phyloP scores from a whole-genome alignment of 2,329 filamentous ascomycete genomes.

The Helicocarpus griseus region DNA sequence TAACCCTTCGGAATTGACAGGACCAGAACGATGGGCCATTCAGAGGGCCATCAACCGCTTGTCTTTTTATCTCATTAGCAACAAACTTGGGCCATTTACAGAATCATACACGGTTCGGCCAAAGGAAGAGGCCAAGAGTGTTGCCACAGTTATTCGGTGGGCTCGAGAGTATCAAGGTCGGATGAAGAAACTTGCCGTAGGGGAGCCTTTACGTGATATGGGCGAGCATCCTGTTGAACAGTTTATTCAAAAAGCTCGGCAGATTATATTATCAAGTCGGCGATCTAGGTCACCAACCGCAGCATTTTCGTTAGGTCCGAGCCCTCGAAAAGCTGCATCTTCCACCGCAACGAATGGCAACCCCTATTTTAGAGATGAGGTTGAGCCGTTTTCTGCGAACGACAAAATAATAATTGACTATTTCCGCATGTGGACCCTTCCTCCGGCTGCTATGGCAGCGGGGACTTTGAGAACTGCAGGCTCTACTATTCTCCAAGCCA shows the following conservation, averaged over 20 bases:
- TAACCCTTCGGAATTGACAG: constrained; percentile 20
- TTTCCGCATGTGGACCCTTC: constrained; percentile 42
- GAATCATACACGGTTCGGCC: constrained; percentile 42
- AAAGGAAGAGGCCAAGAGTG: constrained; percentile 37
- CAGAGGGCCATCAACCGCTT: constrained; percentile 24
- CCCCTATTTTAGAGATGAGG: constrained; percentile 23
- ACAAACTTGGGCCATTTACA: constrained; percentile 25
- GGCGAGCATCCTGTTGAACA: constrained; percentile 29
- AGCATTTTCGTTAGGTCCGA: constrained; percentile 34
- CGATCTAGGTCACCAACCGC: constrained; percentile 33
- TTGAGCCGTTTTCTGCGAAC: constrained; percentile 35
- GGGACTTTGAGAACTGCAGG: constrained; percentile 40
- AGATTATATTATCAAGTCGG: constrained; percentile 32
- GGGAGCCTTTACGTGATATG: constrained; percentile 16
- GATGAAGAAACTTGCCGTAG: constrained; percentile 26
- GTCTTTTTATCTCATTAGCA: constrained; percentile 26
- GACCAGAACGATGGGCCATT: constrained; percentile 25
- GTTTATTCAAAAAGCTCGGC: constrained; percentile 37
- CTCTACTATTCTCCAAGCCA: constrained; percentile 46
- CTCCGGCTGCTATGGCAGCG: constrained; percentile 28
- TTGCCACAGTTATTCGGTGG: constrained; percentile 46
- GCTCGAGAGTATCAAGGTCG: constrained; percentile 47
- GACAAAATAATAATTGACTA: constrained; percentile 49
- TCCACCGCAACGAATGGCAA: constrained; percentile 20
- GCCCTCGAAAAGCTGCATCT: constrained; percentile 18